Conservation (phyloP, 305 asterid species). For the Solanum hybrid region DNA sequence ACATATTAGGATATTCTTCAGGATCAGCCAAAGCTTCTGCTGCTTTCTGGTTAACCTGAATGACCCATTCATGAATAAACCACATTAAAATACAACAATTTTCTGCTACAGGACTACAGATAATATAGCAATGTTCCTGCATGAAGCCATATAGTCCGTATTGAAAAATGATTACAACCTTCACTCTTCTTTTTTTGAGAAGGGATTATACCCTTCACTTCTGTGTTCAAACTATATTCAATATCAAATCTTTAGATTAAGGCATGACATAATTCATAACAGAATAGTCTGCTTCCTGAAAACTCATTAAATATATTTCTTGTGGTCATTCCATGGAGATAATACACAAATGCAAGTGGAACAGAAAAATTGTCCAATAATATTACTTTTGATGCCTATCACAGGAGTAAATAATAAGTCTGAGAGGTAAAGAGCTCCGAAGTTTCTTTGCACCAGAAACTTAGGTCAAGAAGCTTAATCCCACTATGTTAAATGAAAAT, state of each 20-base stretch:
- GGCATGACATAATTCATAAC: not conserved
- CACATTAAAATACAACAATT: not conserved
- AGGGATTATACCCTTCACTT: not conserved
- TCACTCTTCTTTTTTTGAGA: not conserved
- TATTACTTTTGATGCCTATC: not conserved
- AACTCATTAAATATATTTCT: not conserved
- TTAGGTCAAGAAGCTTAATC: not conserved
- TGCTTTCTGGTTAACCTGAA: conserved; percentile 88
- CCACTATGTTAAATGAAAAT: not conserved
- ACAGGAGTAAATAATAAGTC: not conserved
- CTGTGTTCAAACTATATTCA: not conserved
- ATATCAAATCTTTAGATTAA: not conserved
- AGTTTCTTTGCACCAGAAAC: not conserved
- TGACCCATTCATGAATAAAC: not conserved
- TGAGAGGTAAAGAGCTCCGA: not conserved
- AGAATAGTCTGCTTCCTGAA: not conserved
- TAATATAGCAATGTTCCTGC: not conserved
- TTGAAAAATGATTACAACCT: not conserved
- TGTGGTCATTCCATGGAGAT: not conserved
- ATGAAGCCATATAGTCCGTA: not conserved
- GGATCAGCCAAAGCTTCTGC: conserved; percentile 99
- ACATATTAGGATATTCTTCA: conserved; percentile 88
- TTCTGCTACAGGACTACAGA: not conserved
- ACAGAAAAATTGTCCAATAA: not conserved
- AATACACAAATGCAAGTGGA: not conserved